Conservation (phyloP, 306 rosid species). For the Canavalia gladiata region DNA sequence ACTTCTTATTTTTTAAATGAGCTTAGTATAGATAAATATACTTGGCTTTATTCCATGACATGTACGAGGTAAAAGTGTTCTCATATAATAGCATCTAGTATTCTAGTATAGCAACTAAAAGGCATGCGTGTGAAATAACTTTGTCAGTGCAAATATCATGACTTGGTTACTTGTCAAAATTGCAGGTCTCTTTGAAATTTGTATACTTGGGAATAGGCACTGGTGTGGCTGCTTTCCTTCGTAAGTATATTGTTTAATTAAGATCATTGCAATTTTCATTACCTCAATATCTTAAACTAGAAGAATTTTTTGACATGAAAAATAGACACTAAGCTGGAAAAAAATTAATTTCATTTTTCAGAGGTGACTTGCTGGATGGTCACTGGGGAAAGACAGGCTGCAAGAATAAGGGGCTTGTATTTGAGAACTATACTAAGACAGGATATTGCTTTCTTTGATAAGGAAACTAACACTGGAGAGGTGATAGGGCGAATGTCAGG, state of each 20-base stretch:
- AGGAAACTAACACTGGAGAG: slow-evolving; percentile 84
- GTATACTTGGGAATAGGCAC: slow-evolving; percentile 69
- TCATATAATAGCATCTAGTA: too few species aligned
- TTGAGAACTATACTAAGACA: slow-evolving; percentile 80
- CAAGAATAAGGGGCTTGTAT: slow-evolving; percentile 76
- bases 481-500: slow-evolving; percentile 92
- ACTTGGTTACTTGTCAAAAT: slow-evolving; percentile 38
- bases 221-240: slow-evolving; percentile 66
- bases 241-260: slow-evolving; percentile 55
- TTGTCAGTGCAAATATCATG: neutral
- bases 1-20: neutral
- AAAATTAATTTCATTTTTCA: slow-evolving; percentile 43
- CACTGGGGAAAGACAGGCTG: slow-evolving; percentile 90
- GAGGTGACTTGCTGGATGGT: slow-evolving; percentile 90
- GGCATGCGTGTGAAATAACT: neutral
- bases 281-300: neutral
- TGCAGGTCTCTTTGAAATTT: slow-evolving; percentile 70
- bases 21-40: neutral
- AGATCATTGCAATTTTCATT: neutral
- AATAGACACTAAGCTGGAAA: neutral
- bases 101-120: neutral
- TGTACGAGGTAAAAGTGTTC: neutral
- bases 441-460: slow-evolving; percentile 79
- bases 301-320: neutral
- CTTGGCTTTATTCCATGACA: neutral